Conservation (phyloP, 768 basidiomycete genomes). For the Porpolomopsis calyptriformis region DNA sequence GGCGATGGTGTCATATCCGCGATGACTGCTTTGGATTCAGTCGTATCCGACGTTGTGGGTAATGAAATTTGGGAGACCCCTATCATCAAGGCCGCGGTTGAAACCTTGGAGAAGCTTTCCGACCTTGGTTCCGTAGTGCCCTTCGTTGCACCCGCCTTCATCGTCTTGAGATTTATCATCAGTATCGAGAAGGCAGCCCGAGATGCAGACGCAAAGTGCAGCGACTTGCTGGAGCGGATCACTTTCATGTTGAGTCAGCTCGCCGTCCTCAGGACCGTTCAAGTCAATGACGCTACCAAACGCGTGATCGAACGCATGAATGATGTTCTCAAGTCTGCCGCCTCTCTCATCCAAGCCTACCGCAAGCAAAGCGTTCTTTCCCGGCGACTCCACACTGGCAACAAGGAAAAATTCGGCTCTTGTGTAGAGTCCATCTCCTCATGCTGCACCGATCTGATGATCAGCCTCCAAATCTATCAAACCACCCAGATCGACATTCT, state of each 20-base stretch:
- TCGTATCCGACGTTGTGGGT: slow-evolving; percentile 11
- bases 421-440: slow-evolving; percentile 23
- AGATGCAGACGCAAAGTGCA: slow-evolving; percentile 31
- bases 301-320: slow-evolving; percentile 30
- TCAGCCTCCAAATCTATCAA: slow-evolving; percentile 34
- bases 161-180: slow-evolving; percentile 30
- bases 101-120: slow-evolving; percentile 22
- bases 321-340: slow-evolving; percentile 27
- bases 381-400: slow-evolving; percentile 27
- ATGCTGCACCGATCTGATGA: slow-evolving; percentile 28
- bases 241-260: slow-evolving; percentile 34
- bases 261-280: slow-evolving; percentile 23
- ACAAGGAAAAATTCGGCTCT: slow-evolving; percentile 26
- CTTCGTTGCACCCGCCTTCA: slow-evolving; percentile 29
- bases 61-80: slow-evolving; percentile 16
- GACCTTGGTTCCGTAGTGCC: slow-evolving; percentile 28
- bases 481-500: slow-evolving; percentile 27
- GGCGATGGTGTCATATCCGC: too few relatives aligned
- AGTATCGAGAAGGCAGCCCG: slow-evolving; percentile 27
- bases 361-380: slow-evolving; percentile 26
- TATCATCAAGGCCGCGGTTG: slow-evolving; percentile 20
- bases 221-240: slow-evolving; percentile 31
- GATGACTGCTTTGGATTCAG: neutral
- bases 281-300: slow-evolving; percentile 24
- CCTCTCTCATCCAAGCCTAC: slow-evolving; percentile 29